These are phyloP conservation scores for Vigna mungo DNA, from an alignment of 306 rosid species.

Conservation along the genomic window DNA sequence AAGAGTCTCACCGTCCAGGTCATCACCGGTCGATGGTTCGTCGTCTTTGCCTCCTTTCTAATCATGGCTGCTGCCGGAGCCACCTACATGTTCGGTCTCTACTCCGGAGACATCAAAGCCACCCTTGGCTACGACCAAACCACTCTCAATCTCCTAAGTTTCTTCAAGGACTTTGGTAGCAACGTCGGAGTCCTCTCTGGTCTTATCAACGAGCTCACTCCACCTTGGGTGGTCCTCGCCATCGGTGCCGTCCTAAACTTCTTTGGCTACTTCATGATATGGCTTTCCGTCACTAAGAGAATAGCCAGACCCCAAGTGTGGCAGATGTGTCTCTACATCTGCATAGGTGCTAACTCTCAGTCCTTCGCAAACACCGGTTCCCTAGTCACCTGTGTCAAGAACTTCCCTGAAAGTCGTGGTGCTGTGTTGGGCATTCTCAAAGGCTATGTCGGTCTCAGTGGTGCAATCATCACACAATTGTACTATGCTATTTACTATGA, in stretches of 20 bases:
- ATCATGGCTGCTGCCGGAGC: conserved; percentile 87
- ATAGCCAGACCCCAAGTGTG: conserved; percentile 61
- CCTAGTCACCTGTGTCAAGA: conserved; percentile 75
- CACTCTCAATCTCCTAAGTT: conserved; percentile 76
- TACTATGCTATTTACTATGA: conserved; percentile 43
- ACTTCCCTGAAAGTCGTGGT: conserved; percentile 72
- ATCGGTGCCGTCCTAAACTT: conserved; percentile 69
- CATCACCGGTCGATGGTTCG: conserved; percentile 77
- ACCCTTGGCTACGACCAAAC: conserved; percentile 79
- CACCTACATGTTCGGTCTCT: conserved; percentile 81
- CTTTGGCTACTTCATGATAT: conserved; percentile 83
- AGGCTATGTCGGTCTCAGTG: conserved; percentile 2
- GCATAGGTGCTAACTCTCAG: conserved; percentile 73
- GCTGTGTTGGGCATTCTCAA: conserved; percentile 64
- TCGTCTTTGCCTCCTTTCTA: conserved; percentile 71
- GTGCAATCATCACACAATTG: conserved; percentile 8
- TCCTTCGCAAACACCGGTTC: conserved; percentile 79
- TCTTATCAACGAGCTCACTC: conserved; percentile 78
- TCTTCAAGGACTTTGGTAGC: conserved; percentile 85
- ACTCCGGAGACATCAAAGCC: conserved; percentile 64
- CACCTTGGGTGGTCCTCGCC: conserved; percentile 65
- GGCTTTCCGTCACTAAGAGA: conserved; percentile 60
- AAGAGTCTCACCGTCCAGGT: conserved; percentile 55
- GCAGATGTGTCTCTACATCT: conserved; percentile 81
- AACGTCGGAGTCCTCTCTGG: conserved; percentile 79